Base-by-base conservation (phyloP, 2,329 filamentous ascomycete genomes). In the Trichoderma sp. region DNA sequence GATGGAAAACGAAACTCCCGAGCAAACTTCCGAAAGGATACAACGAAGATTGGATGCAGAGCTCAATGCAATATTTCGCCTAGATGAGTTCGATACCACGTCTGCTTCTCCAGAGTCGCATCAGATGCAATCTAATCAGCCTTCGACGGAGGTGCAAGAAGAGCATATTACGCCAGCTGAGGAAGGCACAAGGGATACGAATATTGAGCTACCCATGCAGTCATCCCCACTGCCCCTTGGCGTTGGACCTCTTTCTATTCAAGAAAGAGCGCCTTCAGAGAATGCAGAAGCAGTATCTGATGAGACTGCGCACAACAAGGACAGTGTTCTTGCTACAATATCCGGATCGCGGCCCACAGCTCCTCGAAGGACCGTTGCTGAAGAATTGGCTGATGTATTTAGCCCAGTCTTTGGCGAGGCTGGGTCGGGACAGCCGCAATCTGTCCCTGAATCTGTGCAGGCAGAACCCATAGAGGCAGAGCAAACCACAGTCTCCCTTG, bases 401-500 rank as follows among this genome's bases (percentile, higher is more conserved):
- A 7, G 56, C n/a, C 14, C 55, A 26, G 43, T 26, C n/a, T 46
- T 68, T 34, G 34, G 30, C 18, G 56, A 18, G 26, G 16, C 32
- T 7, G 56, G 34, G 24, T 21, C 59, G 18, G 55, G 43, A 24
- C 56, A 18, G 24, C 56, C 49, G 7, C 16, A 56, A 6, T 11
- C 46, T 4, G 21, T 30, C 14, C 32, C 56, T 24, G 65, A 59
- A 14, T 24, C 43, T 13, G 34, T 37, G 32, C 56, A 30, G 1
- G 30, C 65, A 2, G 73, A 59, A n/a, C 30, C 43, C 7, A 28
- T 37, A 43, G 46, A 24, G 3, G 30, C 65, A 2, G 73, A 76
- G 3, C 75, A 74, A n/a, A 70, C 73, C 13, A 81, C 80, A 1
- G 72, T 82, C 28, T 80, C 80, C n/a, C 76, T 79, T 5, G 79